Percentiles rank a stretch among this genome's conserved stretches.
Conservation (phyloP, 2,329 filamentous ascomycete genomes). For the Corniculantispora saksenae region DNA sequence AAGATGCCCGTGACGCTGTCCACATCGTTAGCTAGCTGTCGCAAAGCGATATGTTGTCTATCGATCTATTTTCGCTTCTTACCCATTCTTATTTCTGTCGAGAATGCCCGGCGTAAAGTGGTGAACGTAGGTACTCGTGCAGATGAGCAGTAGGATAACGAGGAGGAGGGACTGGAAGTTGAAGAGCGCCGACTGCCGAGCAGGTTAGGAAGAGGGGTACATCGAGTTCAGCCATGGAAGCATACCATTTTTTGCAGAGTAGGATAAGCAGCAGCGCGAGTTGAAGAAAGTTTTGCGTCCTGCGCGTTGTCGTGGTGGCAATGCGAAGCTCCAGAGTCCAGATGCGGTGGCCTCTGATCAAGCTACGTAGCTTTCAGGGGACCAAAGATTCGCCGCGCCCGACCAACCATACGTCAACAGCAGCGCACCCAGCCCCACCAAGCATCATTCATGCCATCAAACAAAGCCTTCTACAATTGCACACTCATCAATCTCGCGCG, state of each 20-base stretch:
- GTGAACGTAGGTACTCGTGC: conserved; percentile 92
- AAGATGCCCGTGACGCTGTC: conserved; percentile 71
- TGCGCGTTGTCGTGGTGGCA: neutral
- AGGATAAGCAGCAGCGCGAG: too few relatives aligned
- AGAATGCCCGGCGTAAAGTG: conserved; percentile 86
- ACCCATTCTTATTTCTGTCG: conserved; percentile 92
- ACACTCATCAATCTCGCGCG: neutral
- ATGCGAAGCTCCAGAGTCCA: conserved; percentile 3
- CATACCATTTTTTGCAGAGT: conserved; percentile 30
- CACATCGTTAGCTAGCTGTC: neutral
- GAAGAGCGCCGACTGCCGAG: conserved; percentile 83
- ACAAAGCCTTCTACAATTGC: neutral
- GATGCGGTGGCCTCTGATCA: conserved; percentile 12
- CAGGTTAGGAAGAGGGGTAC: neutral
- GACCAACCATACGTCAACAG: conserved; percentile 20
- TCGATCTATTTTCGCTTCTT: conserved; percentile 32
- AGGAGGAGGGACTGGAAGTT: conserved; percentile 97
- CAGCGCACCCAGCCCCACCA: conserved; percentile 1
- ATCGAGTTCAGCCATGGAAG: too few relatives aligned
- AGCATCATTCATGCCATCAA: conserved; percentile 17
- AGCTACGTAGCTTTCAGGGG: conserved; percentile 24
- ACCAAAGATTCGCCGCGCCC: conserved; percentile 41
- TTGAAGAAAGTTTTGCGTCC: neutral
- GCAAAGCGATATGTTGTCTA: too few relatives aligned
- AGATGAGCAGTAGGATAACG: conserved; percentile 91